Evolutionary conservation across 768 basidiomycete genomes (phyloP), one percentile per base, ranked within the genome.

Genomic region (Amylocystis lapponica): DNA sequence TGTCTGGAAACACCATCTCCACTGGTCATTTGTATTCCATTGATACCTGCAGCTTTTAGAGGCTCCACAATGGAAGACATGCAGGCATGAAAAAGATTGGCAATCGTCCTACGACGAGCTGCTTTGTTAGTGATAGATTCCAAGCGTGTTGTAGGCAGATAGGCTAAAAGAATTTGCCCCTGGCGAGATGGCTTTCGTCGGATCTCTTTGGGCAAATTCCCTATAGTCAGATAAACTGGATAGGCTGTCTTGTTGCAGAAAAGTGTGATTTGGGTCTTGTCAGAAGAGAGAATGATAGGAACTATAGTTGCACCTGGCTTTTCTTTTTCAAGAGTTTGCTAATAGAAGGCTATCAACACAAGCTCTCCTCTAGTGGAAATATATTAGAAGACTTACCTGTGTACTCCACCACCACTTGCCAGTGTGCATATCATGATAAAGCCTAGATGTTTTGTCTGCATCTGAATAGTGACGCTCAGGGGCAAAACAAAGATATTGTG

Each of bases 371-470:
- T n/a, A n/a, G n/a, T n/a, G n/a, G n/a, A n/a, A n/a, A n/a, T 27
- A 41, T 39, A 16, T 2, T 8, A 38, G 3, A 22, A 22, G 8
- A 7, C 61, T 21, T 47, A 74, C 74, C 60, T 76, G 75, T 1
- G 61, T 67, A 9, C 36, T 36, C 73, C 74, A 76, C 75, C 74
- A 76, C 75, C 75, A 78, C 35, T 65, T 62, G 0, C 68, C 71
- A 0, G 71, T 75, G 31, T 73, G 59, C 64, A 75, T 66, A 34
- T 75, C 71, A 46, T 56, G 49, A 43, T 64, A 74, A 0, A 71
- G 13, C 0, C 61, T 44, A 0, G 44, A 32, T 1, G 34, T 60
- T 8, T 55, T 21, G 6, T 59, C 54, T 0, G 36, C 47, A 44
- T 69, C 66, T 0, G 49, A 26, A 43, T 63, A 74, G 35, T 71